phyloP scores from a whole-genome alignment of 352 stramenopile species.

The Globisporangium viniferum region DNA sequence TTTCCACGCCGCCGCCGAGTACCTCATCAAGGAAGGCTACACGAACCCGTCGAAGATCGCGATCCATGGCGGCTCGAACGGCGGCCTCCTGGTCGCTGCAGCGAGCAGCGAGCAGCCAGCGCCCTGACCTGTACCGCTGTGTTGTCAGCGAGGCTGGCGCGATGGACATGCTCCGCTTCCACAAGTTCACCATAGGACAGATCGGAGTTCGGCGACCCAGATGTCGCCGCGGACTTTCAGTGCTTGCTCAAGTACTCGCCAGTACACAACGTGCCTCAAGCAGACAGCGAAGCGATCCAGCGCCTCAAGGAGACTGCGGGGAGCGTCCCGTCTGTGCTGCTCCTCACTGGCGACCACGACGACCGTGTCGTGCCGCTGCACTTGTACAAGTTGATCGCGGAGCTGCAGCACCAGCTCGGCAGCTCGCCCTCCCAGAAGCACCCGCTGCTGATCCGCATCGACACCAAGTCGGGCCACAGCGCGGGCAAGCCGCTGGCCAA shows the following conservation, averaged over 20 bases:
- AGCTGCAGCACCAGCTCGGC: conserved; percentile 80
- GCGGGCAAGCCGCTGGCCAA: conserved; percentile 88
- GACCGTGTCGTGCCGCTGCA: conserved; percentile 89
- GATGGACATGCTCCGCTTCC: conserved; percentile 96
- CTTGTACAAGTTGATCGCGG: conserved; percentile 89
- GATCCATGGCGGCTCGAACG: conserved; percentile 92
- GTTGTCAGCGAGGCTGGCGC: conserved; percentile 92
- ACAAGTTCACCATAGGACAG: conserved; percentile 92
- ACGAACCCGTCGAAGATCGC: conserved; percentile 89
- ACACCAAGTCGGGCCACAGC: conserved; percentile 87
- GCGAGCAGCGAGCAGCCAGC: conserved; percentile 85
- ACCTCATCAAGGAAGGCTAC: conserved; percentile 88
- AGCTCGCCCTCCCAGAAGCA: conserved; percentile 48
- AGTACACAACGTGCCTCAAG: conserved; percentile 83
- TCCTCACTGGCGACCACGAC: conserved; percentile 89
- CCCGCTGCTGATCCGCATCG: conserved; percentile 87
- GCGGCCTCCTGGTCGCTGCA: conserved; percentile 91
- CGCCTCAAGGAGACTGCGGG: conserved; percentile 34
- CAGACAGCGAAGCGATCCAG: conserved; percentile 46
- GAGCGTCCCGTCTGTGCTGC: conserved; percentile 77
- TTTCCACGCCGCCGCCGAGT: conserved; percentile 92
- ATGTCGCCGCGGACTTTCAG: conserved; percentile 74
- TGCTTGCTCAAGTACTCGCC: conserved; percentile 87
- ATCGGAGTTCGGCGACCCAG: conserved; percentile 84
- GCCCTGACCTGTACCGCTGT: conserved; percentile 90